Percentiles rank a stretch among this genome's conserved stretches.
Evolutionary conservation across 2,329 filamentous ascomycete genomes (phyloP).

Genomic region (Apiospora rasikravindrae): DNA sequence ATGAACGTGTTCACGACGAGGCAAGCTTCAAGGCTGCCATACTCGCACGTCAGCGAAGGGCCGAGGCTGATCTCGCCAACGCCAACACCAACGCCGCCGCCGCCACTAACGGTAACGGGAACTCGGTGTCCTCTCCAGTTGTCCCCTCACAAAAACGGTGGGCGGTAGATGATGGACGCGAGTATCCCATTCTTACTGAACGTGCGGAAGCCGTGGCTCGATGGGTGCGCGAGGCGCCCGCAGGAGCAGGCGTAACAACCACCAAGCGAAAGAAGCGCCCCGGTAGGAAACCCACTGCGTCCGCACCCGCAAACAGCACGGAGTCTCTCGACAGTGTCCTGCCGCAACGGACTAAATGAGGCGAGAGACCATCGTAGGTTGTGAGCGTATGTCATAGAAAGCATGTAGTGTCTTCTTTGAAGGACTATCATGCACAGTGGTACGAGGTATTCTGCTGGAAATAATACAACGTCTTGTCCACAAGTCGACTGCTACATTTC

Average conservation of each 20-base stretch:
- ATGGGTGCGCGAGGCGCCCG: slow-evolving; percentile 70
- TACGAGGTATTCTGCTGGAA: background rate
- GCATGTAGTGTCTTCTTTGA: background rate
- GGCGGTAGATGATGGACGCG: slow-evolving; percentile 68
- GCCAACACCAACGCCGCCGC: slow-evolving; percentile 28
- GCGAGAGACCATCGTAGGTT: background rate
- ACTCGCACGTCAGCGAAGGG: slow-evolving; percentile 61
- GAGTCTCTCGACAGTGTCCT: slow-evolving; percentile 8
- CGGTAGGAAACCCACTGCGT: background rate
- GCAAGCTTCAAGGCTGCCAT: slow-evolving; percentile 68
- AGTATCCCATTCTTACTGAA: slow-evolving; percentile 73
- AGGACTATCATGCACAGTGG: background rate
- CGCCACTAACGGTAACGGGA: slow-evolving; percentile 27
- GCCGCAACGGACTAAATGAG: background rate
- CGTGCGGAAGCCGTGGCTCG: slow-evolving; percentile 70
- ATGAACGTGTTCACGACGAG: slow-evolving; percentile 72
- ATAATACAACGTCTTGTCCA: slow-evolving; percentile 11
- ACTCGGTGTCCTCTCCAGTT: slow-evolving; percentile 28
- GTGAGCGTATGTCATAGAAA: background rate
- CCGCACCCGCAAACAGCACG: background rate
- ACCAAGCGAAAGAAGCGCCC: slow-evolving; percentile 38
- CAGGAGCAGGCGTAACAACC: slow-evolving; percentile 34
- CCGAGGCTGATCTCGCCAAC: slow-evolving; percentile 56
- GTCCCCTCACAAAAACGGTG: slow-evolving; percentile 53
- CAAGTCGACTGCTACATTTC: background rate